These are phyloP conservation scores for Patellifolia procumbens DNA, from an alignment of 179 eudicot genomes.

Conservation along the genomic window DNA sequence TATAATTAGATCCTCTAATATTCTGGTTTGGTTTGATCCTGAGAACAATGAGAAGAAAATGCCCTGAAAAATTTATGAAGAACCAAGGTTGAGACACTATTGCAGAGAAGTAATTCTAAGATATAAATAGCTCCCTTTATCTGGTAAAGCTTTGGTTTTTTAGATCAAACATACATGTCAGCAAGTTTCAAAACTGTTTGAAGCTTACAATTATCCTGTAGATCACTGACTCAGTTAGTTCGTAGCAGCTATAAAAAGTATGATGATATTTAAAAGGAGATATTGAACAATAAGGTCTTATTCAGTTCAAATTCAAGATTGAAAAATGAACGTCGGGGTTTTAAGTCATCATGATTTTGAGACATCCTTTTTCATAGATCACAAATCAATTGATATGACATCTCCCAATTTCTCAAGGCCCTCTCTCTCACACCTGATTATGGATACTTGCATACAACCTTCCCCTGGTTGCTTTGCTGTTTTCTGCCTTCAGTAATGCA, in stretches of 20 bases:
- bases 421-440: not conserved
- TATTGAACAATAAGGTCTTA: not conserved
- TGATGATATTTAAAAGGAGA: not conserved
- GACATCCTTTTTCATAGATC: not conserved
- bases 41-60: not conserved
- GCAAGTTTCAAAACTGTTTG: not conserved
- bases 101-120: not conserved
- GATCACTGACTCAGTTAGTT: not conserved
- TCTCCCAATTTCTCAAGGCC: not conserved
- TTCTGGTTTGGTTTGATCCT: not conserved
- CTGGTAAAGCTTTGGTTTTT: slow-evolving; percentile 1
- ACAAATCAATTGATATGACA: not conserved
- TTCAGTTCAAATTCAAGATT: not conserved
- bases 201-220: not conserved
- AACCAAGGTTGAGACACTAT: not conserved
- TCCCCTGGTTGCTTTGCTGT: not conserved
- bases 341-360: not conserved
- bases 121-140: not conserved
- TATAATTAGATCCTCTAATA: not conserved
- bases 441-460: not conserved
- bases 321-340: not conserved
- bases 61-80: not conserved
- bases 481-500: not conserved
- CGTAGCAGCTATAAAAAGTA: not conserved
- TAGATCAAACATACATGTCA: too few species aligned